A percentile compares a stretch with the other conserved stretches of the same genome.
These are phyloP conservation scores for Yamadazyma diddensiae DNA, from an alignment of 1,139 yeast genomes.

Conservation along the genomic window DNA sequence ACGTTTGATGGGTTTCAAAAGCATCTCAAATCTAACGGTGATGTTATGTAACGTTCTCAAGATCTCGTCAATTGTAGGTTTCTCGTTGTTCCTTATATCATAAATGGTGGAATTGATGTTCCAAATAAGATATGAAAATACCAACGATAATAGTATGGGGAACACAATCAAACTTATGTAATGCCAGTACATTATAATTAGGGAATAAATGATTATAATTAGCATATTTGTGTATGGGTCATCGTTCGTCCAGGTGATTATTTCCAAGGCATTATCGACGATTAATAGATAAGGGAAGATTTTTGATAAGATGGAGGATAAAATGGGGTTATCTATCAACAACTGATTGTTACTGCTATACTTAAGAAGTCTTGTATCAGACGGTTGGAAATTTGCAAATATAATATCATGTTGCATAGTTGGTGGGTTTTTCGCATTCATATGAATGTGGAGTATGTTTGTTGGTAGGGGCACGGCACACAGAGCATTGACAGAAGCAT, in stretches of 20 bases:
- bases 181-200: constrained; percentile 47
- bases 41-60: constrained; percentile 50
- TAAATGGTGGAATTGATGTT: constrained; percentile 39
- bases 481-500: constrained; percentile 2
- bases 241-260: constrained; percentile 55
- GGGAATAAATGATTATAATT: constrained; percentile 37
- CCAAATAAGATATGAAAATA: constrained; percentile 46
- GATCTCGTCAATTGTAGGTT: constrained; percentile 59
- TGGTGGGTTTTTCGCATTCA: constrained; percentile 11
- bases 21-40: constrained; percentile 42
- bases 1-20: constrained; percentile 40
- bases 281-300: constrained; percentile 48
- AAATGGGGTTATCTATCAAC: constrained; percentile 42
- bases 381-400: constrained; percentile 16
- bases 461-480: no score
- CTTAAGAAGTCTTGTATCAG: constrained; percentile 13
- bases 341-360: constrained; percentile 16
- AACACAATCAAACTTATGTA: constrained; percentile 30
- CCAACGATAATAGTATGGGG: constrained; percentile 35
- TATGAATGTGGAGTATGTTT: no score
- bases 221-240: constrained; percentile 49
- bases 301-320: constrained; percentile 45
- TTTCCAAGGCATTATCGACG: constrained; percentile 42
- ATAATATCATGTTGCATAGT: constrained; percentile 9
- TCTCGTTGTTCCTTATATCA: constrained; percentile 43